A percentile compares a stretch with the other conserved stretches of the same genome.
Evolutionary conservation across 345 rosid species (phyloP).

Genomic region (Hirschfeldia incana): DNA sequence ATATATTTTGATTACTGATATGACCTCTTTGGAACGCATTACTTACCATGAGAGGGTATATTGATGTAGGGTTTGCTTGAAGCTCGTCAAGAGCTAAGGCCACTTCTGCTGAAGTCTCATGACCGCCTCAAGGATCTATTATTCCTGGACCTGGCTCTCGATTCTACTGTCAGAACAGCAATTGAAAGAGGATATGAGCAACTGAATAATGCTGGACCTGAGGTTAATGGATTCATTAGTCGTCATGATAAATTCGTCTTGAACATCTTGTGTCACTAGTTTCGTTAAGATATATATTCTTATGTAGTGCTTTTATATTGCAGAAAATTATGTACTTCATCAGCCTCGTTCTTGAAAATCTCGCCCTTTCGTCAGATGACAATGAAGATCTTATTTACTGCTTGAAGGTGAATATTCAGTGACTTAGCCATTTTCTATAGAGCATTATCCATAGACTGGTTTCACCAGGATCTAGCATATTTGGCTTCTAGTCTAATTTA

Average conservation of each 20-base stretch:
- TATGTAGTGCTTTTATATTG: conserved; percentile 24
- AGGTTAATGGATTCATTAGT: conserved; percentile 50
- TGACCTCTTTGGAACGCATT: conserved; percentile 3
- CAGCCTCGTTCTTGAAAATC: conserved; percentile 83
- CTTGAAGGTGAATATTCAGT: conserved; percentile 64
- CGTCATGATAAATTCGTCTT: conserved; percentile 2
- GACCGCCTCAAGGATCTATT: conserved; percentile 91
- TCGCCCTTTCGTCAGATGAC: conserved; percentile 86
- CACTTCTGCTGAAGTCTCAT: conserved; percentile 61
- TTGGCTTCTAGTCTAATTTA: neutral
- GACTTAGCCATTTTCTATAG: conserved; percentile 2
- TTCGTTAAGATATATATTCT: conserved; percentile 18
- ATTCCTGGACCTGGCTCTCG: conserved; percentile 91
- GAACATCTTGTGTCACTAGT: conserved; percentile 8
- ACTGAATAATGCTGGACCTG: conserved; percentile 74
- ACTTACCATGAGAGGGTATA: conserved; percentile 6
- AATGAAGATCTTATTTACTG: conserved; percentile 92
- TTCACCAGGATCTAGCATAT: conserved; percentile 5
- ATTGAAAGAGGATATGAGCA: conserved; percentile 94
- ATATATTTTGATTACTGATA: neutral
- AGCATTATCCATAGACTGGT: conserved; percentile 10
- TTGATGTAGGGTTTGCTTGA: conserved; percentile 82
- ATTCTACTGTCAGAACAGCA: conserved; percentile 93
- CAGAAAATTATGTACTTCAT: conserved; percentile 90
- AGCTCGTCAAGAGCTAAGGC: conserved; percentile 94